Evolutionary conservation across 2,329 filamentous ascomycete species (phyloP), one percentile per base, ranked within the genome.

Genomic region (Cytospora schulzeri): DNA sequence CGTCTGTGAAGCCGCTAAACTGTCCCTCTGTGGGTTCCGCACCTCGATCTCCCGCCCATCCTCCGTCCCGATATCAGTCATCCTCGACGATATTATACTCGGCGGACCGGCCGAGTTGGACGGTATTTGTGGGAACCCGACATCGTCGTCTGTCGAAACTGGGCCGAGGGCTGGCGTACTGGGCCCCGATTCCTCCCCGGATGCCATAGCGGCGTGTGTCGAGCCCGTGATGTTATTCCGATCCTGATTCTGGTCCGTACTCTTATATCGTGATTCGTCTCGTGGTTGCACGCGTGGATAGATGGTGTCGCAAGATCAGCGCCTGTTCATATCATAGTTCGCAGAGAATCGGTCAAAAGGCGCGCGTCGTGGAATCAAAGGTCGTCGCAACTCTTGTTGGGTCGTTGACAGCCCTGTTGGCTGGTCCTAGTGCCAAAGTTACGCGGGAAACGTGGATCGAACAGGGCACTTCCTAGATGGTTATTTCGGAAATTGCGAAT

Each of bases 81-180:
- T 88, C 66, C 87, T 86, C 64, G 88, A 91, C 31, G 89, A 91
- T 60, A 91, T 89, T 64, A 90, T 82, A 68, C 88, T 90, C 55
- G 86, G 81, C 26, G 85, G 82, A 35, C 85, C 82, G 65, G 80
- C 74, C 52, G 76, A 73, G 51, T 80, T 74, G 72, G 71, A 75
- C 3, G 79, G 77, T 56, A 78, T 78, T 52, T 78, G 76, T 3
- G 79, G 76, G 48, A 80, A 79, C 65, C 73, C 72, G 63, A 74
- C 74, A 48, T 77, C 77, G 59, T 80, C 76, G 59, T 73, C 69
- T 57, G 60, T 69, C 54, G 72, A 71, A 33, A 52, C 52, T 24
- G 61, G 22, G 22, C 15, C 53, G 60, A 53, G 53, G 17, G 58
- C 62, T 53, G 78, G 76, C 63, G 77, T 76, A 58, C 72, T 71